phyloP scores from a whole-genome alignment of 163 green algal genomes.

The Chloromonas sp. region DNA sequence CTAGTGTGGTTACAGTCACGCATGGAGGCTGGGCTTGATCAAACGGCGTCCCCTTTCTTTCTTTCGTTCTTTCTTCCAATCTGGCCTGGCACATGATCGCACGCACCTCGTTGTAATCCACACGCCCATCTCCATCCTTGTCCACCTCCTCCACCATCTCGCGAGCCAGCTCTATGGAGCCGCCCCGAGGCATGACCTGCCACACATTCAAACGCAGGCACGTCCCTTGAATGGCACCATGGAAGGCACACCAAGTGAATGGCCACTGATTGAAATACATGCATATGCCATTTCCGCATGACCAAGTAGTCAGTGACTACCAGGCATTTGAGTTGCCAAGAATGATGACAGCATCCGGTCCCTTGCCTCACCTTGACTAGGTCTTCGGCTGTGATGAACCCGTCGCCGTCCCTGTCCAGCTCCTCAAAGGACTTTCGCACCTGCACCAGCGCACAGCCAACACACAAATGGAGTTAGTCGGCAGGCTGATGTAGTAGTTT shows the following conservation, averaged over 20 bases:
- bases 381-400: constrained; percentile 58
- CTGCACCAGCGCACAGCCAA: not conserved
- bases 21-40: too few relatives aligned
- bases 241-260: too few relatives aligned
- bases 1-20: too few relatives aligned
- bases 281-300: too few relatives aligned
- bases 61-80: too few relatives aligned
- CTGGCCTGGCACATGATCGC: too few relatives aligned
- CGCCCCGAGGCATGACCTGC: constrained; percentile 26
- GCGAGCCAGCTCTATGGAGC: constrained; percentile 37
- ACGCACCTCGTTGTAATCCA: constrained; percentile 47
- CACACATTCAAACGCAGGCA: not conserved
- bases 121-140: constrained; percentile 42
- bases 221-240: too few relatives aligned
- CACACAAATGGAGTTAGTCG: not conserved
- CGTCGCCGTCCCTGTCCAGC: constrained; percentile 56
- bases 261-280: too few relatives aligned
- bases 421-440: constrained; percentile 54
- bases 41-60: too few relatives aligned
- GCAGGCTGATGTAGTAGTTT: not conserved
- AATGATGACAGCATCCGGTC: too few relatives aligned
- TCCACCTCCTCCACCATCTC: constrained; percentile 55
- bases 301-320: too few relatives aligned
- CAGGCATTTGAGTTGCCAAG: too few relatives aligned
- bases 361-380: constrained; percentile 29